Conservation (phyloP, 768 basidiomycete genomes). For the Tulasnella sp. region DNA sequence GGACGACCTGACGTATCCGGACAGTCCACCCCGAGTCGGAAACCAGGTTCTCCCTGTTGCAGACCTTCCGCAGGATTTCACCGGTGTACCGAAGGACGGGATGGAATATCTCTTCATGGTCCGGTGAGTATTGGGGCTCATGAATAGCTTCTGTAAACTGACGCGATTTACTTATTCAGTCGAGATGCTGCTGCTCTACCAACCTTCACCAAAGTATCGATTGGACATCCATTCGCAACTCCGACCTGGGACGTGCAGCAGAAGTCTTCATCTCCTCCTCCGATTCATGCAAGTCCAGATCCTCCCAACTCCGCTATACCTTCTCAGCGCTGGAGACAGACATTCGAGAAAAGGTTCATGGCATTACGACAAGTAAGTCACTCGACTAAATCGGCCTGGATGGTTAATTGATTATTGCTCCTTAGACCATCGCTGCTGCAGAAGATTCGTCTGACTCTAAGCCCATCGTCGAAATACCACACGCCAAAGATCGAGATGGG, state of each 20-base stretch:
- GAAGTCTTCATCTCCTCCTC: background rate
- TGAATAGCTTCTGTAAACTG: background rate
- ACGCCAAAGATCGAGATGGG: slow-evolving; percentile 13
- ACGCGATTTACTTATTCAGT: background rate
- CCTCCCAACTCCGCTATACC: background rate
- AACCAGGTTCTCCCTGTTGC: slow-evolving; percentile 15
- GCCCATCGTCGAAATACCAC: background rate
- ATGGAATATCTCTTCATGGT: slow-evolving; percentile 13
- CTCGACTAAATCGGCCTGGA: background rate
- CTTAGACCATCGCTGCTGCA: slow-evolving; percentile 2
- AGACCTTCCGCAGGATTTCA: slow-evolving; percentile 10
- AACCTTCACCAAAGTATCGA: slow-evolving; percentile 4
- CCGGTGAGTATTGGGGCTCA: slow-evolving; percentile 2
- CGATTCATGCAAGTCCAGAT: background rate
- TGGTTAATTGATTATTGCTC: background rate
- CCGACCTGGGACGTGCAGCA: background rate
- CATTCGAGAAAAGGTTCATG: slow-evolving; percentile 6
- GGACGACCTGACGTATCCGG: background rate
- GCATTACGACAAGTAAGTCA: slow-evolving; percentile 1
- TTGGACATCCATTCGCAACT: no score
- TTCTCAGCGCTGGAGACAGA: slow-evolving; percentile 9
- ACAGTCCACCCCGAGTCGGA: background rate
- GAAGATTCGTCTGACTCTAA: background rate
- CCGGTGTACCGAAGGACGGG: slow-evolving; percentile 13
- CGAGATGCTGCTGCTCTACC: slow-evolving; percentile 12